Conservation (phyloP, 352 stramenopile genomes). For the Globisporangium middletonii region DNA sequence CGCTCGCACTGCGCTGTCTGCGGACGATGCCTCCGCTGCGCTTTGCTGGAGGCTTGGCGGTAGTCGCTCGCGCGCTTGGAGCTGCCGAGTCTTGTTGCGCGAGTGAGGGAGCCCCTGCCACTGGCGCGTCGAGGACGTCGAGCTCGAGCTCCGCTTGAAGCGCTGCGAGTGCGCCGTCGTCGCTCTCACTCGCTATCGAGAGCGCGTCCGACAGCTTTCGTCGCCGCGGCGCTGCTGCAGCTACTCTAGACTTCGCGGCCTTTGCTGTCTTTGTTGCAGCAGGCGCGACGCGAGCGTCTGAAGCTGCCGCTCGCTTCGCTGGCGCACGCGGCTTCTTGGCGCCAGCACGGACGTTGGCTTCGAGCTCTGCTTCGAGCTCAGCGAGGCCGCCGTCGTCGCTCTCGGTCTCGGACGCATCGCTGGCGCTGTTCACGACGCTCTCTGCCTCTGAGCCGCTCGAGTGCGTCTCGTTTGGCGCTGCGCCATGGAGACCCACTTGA, state of each 20-base stretch:
- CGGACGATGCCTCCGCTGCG: too few species aligned
- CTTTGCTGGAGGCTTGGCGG: too few species aligned
- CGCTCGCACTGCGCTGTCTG: too few species aligned
- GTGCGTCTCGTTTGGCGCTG: neutral
- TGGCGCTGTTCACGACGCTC: neutral
- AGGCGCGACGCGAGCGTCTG: neutral
- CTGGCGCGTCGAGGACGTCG: too few species aligned
- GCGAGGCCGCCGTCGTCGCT: conserved; percentile 17
- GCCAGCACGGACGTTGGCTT: conserved; percentile 5
- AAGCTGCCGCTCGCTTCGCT: too few species aligned
- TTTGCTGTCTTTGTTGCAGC: conserved; percentile 1
- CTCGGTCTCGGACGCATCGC: neutral
- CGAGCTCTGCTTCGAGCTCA: conserved; percentile 15
- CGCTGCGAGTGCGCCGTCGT: conserved; percentile 6
- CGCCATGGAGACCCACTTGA: too few species aligned
- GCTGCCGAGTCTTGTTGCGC: too few species aligned
- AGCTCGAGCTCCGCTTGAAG: conserved; percentile 17
- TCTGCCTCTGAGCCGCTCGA: neutral
- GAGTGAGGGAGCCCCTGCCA: too few species aligned
- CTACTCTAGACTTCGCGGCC: neutral
- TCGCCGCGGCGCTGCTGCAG: neutral
- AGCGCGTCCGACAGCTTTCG: neutral
- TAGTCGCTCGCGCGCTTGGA: too few species aligned
- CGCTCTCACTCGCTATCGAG: conserved; percentile 7
- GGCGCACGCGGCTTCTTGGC: conserved; percentile 3